Evolutionary conservation across 1,139 yeast species (phyloP).

Genomic region (Suhomyces chickasaworum): DNA sequence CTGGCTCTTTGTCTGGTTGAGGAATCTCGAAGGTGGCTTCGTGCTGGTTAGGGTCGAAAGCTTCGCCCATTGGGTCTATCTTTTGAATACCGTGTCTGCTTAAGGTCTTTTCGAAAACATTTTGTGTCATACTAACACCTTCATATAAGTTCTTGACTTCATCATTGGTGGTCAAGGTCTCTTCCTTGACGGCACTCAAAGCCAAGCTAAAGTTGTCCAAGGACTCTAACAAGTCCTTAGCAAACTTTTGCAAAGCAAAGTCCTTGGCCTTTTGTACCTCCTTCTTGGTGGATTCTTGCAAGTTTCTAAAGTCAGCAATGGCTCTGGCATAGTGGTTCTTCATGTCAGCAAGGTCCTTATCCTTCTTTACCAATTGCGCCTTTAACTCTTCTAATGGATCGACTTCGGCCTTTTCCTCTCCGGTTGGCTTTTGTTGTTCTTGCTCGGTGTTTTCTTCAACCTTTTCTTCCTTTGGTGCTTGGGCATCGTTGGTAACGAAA

Average conservation of each 20-base stretch:
- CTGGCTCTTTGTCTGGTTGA: slow-evolving; percentile 88
- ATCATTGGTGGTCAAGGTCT: slow-evolving; percentile 54
- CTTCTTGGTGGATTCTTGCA: slow-evolving; percentile 87
- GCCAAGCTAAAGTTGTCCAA: slow-evolving; percentile 92
- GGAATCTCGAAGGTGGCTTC: slow-evolving; percentile 92
- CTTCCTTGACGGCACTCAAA: slow-evolving; percentile 71
- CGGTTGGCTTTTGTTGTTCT: slow-evolving; percentile 15
- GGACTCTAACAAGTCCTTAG: slow-evolving; percentile 86
- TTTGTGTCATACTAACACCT: slow-evolving; percentile 91
- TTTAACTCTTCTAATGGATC: slow-evolving; percentile 42
- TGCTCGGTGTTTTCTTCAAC: slow-evolving; percentile 16
- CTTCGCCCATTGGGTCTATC: slow-evolving; percentile 81
- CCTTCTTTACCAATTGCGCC: slow-evolving; percentile 63
- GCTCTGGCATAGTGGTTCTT: slow-evolving; percentile 84
- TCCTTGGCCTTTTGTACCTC: slow-evolving; percentile 87
- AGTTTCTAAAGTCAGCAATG: slow-evolving; percentile 89
- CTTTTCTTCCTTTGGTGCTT: slow-evolving; percentile 16
- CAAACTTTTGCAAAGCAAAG: slow-evolving; percentile 90
- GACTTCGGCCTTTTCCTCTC: slow-evolving; percentile 15
- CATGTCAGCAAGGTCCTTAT: slow-evolving; percentile 78
- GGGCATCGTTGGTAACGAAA: slow-evolving; percentile 29
- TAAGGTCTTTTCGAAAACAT: slow-evolving; percentile 83
- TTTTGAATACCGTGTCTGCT: slow-evolving; percentile 77
- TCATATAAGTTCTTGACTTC: slow-evolving; percentile 80
- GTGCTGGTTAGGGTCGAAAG: slow-evolving; percentile 87